Base-by-base conservation (phyloP, 441 rosid species). In the Syzygium malaccense region DNA sequence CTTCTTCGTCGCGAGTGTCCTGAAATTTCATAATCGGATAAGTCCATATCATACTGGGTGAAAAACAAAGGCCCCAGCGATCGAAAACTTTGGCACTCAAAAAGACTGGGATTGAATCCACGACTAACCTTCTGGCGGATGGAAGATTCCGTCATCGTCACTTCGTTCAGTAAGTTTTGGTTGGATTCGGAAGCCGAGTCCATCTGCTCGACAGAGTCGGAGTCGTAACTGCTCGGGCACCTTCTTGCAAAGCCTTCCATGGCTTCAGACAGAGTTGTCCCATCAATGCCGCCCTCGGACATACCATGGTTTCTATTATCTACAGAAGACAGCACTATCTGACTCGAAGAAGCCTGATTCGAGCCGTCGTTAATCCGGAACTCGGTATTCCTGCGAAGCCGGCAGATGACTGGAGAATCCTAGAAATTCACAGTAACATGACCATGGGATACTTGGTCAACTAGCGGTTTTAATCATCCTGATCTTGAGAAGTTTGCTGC, bases 381-480 rank as follows among this genome's bases (percentile, higher is more conserved):
- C 14, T 95, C 97, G 0, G 18, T 55, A 58, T 95, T 97, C 93
- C 86, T 95, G 91, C 92, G 92, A 23, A 97, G 93, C 57, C 97
- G 97, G 93, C 97, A 97, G 86, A 95, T 93, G 85, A 95, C 99
- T 85, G 94, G 90, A 88, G 98, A 91, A 87, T 97, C 96, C 96
- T 96, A 92, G 87, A 55, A 85, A 89, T 83, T 53, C 60, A 78
- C 53, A 11, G 51, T 12, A 75, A 37, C n/a, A 13, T 0, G n/a
- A 71, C 23, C 83, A 25, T 26, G 26, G 64, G 4, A 58, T 11
- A 11, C n/a, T 58, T 11, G n/a, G 64, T 26, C n/a, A 26, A 26
- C 14, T n/a, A 8, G n/a, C 2, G 64, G 64, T 25, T 58, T 25
- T 11, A 58, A 58, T 58, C 64, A 25, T 58, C 64, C 64, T 26